phyloP scores from a whole-genome alignment of 805 yeast genomes.

The Torulaspora franciscae region DNA sequence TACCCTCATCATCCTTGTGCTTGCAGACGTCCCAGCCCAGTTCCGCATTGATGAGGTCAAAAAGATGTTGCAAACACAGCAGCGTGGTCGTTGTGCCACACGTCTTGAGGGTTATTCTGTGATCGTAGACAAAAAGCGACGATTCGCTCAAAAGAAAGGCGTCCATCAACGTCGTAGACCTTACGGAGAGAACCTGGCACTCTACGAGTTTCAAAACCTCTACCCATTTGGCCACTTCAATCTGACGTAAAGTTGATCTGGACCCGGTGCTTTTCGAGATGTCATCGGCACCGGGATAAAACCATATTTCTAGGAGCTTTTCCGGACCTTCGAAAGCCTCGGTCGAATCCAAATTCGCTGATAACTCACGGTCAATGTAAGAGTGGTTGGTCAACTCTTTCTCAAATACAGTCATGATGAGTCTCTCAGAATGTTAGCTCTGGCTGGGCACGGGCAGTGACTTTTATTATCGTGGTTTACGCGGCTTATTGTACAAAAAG shows the following conservation, averaged over 20 bases:
- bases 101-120: constrained; percentile 81
- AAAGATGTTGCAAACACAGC: constrained; percentile 63
- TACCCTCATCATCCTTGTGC: constrained; percentile 10
- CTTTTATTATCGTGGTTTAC: constrained; percentile 23
- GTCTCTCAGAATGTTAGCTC: neutral
- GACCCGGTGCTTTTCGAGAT: constrained; percentile 25
- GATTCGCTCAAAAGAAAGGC: constrained; percentile 87
- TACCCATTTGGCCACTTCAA: constrained; percentile 67
- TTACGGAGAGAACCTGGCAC: constrained; percentile 82
- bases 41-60: constrained; percentile 44
- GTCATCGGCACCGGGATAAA: constrained; percentile 48
- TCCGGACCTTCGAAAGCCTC: constrained; percentile 98
- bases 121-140: constrained; percentile 81
- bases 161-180: constrained; percentile 60
- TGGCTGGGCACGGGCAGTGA: neutral
- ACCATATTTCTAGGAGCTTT: constrained; percentile 87
- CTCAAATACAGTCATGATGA: constrained; percentile 34
- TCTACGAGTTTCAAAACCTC: constrained; percentile 71
- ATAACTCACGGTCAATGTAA: constrained; percentile 72
- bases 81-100: constrained; percentile 95
- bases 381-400: constrained; percentile 39
- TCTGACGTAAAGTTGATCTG: constrained; percentile 52
- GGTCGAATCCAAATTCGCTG: constrained; percentile 76
- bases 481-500: constrained; percentile 23
- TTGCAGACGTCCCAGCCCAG: constrained; percentile 40